Percentiles rank a stretch among this genome's conserved stretches.
These are phyloP conservation scores for Cotoneaster glaucophyllus DNA, from an alignment of 306 rosid species.

Conservation along the genomic window DNA sequence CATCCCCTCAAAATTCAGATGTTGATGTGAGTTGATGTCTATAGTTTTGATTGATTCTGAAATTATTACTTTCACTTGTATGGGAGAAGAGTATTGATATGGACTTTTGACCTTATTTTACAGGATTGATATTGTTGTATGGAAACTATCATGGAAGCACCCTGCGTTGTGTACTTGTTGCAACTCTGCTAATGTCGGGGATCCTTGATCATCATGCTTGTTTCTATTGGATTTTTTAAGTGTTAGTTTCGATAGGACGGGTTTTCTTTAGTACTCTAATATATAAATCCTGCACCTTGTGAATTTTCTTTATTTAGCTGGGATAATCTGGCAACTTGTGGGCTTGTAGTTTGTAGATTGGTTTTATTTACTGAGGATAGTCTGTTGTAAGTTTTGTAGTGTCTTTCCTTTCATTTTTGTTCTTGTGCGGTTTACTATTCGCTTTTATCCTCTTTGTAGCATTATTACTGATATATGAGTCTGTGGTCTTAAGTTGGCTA, in stretches of 20 bases:
- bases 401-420: not conserved
- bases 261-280: slow-evolving; percentile 37
- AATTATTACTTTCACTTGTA: not conserved
- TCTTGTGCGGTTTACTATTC: not conserved
- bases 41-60: not conserved
- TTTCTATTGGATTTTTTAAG: slow-evolving; percentile 36
- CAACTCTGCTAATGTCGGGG: slow-evolving; percentile 33
- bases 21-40: slow-evolving; percentile 53
- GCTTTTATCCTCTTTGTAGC: not conserved
- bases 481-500: slow-evolving; percentile 7
- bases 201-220: slow-evolving; percentile 34
- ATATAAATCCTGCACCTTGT: slow-evolving; percentile 33
- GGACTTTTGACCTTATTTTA: not conserved
- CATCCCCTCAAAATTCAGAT: slow-evolving; percentile 48
- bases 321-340: slow-evolving; percentile 20
- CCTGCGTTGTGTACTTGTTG: slow-evolving; percentile 21
- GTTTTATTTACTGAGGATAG: slow-evolving; percentile 12
- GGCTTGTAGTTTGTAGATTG: slow-evolving; percentile 32
- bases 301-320: slow-evolving; percentile 10
- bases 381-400: slow-evolving; percentile 8
- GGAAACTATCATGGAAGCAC: slow-evolving; percentile 15
- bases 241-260: slow-evolving; percentile 57
- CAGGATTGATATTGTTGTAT: slow-evolving; percentile 36
- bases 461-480: slow-evolving; percentile 10
- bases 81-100: not conserved